These are phyloP conservation scores for Acorus calamus DNA, from an alignment of 106 monocot species.

Conservation along the genomic window DNA sequence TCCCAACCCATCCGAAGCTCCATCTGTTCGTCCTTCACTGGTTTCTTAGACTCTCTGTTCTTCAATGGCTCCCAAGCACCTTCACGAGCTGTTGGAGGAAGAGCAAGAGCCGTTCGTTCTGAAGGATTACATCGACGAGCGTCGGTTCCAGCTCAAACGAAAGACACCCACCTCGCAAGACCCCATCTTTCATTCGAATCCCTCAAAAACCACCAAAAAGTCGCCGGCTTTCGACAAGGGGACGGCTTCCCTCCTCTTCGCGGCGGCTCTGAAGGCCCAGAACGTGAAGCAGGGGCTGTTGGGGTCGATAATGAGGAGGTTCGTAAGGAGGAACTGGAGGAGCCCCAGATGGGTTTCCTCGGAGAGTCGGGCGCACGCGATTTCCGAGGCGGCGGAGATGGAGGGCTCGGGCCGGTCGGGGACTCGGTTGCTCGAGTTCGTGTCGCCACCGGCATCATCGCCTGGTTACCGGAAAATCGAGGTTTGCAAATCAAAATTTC, in stretches of 20 bases:
- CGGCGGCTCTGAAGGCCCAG: background rate
- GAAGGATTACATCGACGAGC: slow-evolving; percentile 18
- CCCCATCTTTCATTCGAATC: background rate
- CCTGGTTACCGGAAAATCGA: slow-evolving; percentile 2
- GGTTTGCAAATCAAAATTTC: background rate
- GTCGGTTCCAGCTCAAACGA: slow-evolving; percentile 10
- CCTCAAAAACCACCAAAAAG: background rate
- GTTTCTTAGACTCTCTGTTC: too few relatives aligned
- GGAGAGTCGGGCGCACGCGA: background rate
- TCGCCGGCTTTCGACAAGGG: background rate
- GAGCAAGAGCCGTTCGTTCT: slow-evolving; percentile 36
- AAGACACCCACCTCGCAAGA: too few relatives aligned
- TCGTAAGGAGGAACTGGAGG: slow-evolving; percentile 1
- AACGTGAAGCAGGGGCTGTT: slow-evolving; percentile 4
- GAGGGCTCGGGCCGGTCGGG: background rate
- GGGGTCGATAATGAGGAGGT: slow-evolving; percentile 8
- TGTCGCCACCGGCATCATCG: background rate
- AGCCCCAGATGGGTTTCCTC: background rate
- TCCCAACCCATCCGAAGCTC: too few relatives aligned
- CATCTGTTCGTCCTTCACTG: too few relatives aligned
- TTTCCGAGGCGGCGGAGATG: background rate
- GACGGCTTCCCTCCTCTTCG: too few relatives aligned
- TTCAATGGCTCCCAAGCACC: background rate
- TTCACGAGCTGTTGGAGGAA: slow-evolving; percentile 17
- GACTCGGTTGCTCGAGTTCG: background rate